phyloP scores from a whole-genome alignment of 73 alveolate species.

The Stentor roeselii region DNA sequence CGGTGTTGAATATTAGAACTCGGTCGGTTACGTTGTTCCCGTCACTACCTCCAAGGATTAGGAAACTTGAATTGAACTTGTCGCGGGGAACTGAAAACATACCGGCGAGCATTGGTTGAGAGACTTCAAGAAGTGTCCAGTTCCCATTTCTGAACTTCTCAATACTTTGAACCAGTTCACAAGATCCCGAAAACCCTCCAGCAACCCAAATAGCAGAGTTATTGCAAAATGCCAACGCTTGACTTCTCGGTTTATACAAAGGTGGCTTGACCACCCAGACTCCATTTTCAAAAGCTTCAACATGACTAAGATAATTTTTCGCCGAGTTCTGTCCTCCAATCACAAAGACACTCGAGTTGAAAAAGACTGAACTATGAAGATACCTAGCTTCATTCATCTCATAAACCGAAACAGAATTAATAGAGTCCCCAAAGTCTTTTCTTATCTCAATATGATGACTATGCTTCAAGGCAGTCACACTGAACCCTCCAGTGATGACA shows the following conservation, averaged over 20 bases:
- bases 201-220: background rate
- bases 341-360: background rate
- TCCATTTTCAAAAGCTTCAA: background rate
- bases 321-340: constrained; percentile 23
- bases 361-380: background rate
- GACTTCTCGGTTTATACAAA: background rate
- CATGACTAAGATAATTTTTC: background rate
- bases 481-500: background rate
- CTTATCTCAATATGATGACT: background rate
- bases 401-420: background rate
- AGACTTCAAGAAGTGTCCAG: background rate
- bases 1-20: background rate
- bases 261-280: background rate
- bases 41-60: constrained; percentile 7
- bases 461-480: background rate
- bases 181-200: constrained; percentile 15
- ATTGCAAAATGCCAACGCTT: background rate
- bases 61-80: background rate
- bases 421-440: background rate
- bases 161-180: background rate
- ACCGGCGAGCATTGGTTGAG: constrained; percentile 11
- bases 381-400: background rate
- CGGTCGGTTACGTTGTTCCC: background rate
- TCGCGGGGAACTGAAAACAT: background rate
- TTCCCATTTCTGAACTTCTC: background rate